Base-by-base conservation (phyloP, 1,284 basidiomycete species). In the Megacollybia platyphylla region DNA sequence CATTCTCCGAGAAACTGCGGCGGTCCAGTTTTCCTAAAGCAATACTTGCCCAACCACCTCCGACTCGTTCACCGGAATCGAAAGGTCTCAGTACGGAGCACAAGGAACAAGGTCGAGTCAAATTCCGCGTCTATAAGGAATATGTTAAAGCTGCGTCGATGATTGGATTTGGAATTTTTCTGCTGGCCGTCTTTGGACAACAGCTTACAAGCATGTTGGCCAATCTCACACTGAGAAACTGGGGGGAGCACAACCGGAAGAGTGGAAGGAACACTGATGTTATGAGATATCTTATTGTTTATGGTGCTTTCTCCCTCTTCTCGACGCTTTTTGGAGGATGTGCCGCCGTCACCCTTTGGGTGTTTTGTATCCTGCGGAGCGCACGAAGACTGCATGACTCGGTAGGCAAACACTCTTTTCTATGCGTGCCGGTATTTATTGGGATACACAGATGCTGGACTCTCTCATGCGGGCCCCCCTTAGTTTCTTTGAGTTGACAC, bases 401-500 rank as follows among this genome's bases (percentile, higher is more conserved):
- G 46, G 82, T 86, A 46, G 38, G 76, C 65, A 6, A 2, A 15
- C 36, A 10, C 13, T 39, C 49, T 39, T 7, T 39, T 42, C 24
- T 28, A 43, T 36, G 43, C 20, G 39, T 18, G 35, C 11, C 43
- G 30, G 7, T 41, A 38, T 40, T 37, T 41, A 44, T 18, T 10
- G 20, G 50, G 29, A 24, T 37, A 18, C 41, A 11, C 30, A 85
- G 83, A 87, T 87, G 82, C 56, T 87, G 48, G 54, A 75, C 26
- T 73, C 87, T 1, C 71, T 96, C 20, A 78, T 96, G 67, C 74
- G 73, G 34, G 82, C 87, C 1, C 90, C 91, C 0, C 63, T 94
- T 53, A 78, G 75, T 49, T 96, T 90, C 67, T 96, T 94, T 54
- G 90, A 92, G 60, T 62, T 75, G 44, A 91, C 87, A 0, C 87